A percentile compares a stretch with the other conserved stretches of the same genome.
Conservation (phyloP, 306 rosid species). For the Cicer arietinum region DNA sequence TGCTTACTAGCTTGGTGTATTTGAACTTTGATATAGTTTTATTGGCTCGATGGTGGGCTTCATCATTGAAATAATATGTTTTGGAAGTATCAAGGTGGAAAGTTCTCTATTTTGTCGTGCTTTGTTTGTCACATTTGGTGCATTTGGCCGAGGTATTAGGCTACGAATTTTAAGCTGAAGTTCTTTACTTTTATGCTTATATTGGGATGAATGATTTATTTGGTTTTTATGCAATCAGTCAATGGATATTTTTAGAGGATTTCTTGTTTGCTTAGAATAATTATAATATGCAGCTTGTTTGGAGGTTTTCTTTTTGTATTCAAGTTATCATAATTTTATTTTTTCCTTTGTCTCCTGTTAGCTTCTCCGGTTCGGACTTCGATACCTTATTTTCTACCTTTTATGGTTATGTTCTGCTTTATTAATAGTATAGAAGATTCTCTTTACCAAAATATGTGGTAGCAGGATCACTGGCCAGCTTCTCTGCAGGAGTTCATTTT, state of each 20-base stretch:
- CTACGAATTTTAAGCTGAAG: slow-evolving; percentile 9
- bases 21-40: neutral
- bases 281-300: slow-evolving; percentile 20
- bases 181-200: slow-evolving; percentile 7
- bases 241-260: slow-evolving; percentile 26
- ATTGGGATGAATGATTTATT: slow-evolving; percentile 10
- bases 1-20: slow-evolving; percentile 3
- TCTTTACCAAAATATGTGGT: slow-evolving; percentile 35
- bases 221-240: slow-evolving; percentile 3
- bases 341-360: slow-evolving; percentile 24
- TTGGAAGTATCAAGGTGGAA: slow-evolving; percentile 11
- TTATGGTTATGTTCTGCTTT: slow-evolving; percentile 30
- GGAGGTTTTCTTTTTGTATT: neutral
- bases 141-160: neutral
- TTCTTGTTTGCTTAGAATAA: slow-evolving; percentile 28
- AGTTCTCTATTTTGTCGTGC: neutral
- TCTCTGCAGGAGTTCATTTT: slow-evolving; percentile 65
- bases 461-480: slow-evolving; percentile 83
- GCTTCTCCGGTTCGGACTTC: neutral
- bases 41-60: neutral
- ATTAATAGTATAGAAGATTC: slow-evolving; percentile 23
- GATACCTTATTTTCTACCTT: slow-evolving; percentile 30
- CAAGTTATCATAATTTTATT: neutral
- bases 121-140: slow-evolving; percentile 17
- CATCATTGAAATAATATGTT: slow-evolving; percentile 2